Conservation (phyloP, 768 basidiomycete genomes). For the Lactarius sanguifluus region DNA sequence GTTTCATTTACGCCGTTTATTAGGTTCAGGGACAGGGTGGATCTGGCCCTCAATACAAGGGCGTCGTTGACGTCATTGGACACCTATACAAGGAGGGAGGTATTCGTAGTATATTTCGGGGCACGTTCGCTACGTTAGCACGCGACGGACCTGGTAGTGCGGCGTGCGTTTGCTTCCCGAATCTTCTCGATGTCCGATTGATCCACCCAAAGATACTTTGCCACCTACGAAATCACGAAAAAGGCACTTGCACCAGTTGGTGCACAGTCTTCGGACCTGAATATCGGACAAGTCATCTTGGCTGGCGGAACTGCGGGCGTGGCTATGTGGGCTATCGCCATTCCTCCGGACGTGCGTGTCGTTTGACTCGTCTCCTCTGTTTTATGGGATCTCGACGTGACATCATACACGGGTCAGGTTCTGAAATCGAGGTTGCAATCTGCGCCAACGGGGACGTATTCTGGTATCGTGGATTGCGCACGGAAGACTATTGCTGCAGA, state of each 20-base stretch:
- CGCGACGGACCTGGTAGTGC: conserved; percentile 97
- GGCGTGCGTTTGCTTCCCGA: conserved; percentile 57
- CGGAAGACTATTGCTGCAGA: conserved; percentile 89
- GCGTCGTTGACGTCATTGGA: conserved; percentile 86
- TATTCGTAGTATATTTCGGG: conserved; percentile 85
- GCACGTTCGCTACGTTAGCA: conserved; percentile 88
- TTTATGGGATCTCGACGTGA: not conserved
- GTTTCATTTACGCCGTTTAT: conserved; percentile 58
- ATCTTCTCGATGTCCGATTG: conserved; percentile 20
- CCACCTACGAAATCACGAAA: conserved; percentile 94
- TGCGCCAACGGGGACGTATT: conserved; percentile 96
- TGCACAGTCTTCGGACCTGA: conserved; percentile 75
- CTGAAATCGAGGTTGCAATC: conserved; percentile 95
- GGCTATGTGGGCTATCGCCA: conserved; percentile 97
- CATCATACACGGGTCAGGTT: conserved; percentile 52
- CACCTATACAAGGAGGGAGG: conserved; percentile 95
- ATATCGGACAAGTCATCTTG: conserved; percentile 81
- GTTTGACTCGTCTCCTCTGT: not conserved
- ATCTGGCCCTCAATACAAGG: conserved; percentile 72
- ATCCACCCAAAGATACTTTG: conserved; percentile 75
- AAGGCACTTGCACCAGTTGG: conserved; percentile 79
- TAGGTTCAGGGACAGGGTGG: conserved; percentile 93
- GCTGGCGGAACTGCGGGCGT: conserved; percentile 95
- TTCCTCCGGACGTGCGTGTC: conserved; percentile 87
- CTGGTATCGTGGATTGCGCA: conserved; percentile 88